These are phyloP conservation scores for Candida neerlandica DNA, from an alignment of 1,139 yeast genomes.

Conservation along the genomic window DNA sequence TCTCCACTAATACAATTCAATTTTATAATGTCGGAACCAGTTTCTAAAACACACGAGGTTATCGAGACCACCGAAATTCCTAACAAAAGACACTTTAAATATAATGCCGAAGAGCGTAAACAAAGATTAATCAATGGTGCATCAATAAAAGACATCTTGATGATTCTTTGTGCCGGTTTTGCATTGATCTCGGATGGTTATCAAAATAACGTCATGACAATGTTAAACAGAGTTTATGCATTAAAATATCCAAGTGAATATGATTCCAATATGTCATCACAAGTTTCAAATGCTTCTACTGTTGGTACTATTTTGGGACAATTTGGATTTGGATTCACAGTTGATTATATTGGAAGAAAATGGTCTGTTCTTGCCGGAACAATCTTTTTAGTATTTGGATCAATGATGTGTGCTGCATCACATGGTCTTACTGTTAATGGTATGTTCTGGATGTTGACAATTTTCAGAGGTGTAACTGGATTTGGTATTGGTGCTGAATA, in stretches of 20 bases:
- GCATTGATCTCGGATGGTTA: conserved; percentile 57
- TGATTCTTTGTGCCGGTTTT: conserved; percentile 49
- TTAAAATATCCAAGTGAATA: conserved; percentile 34
- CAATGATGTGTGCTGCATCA: conserved; percentile 52
- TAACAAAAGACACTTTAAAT: conserved; percentile 24
- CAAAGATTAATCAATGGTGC: conserved; percentile 34
- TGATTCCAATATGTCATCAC: conserved; percentile 41
- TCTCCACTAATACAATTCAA: too few relatives aligned
- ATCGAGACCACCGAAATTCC: conserved; percentile 11
- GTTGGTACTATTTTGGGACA: conserved; percentile 56
- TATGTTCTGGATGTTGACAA: conserved; percentile 71
- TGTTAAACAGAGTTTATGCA: conserved; percentile 44
- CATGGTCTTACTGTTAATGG: conserved; percentile 46
- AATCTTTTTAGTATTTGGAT: conserved; percentile 44
- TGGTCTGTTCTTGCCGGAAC: conserved; percentile 52
- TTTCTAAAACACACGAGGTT: conserved; percentile 8
- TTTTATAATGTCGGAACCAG: conserved; percentile 6
- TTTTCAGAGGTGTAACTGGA: conserved; percentile 69
- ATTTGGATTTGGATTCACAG: conserved; percentile 44
- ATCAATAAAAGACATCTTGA: conserved; percentile 32
- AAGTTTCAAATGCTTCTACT: conserved; percentile 52
- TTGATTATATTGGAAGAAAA: conserved; percentile 51
- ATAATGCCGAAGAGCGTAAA: conserved; percentile 37
- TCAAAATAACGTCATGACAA: conserved; percentile 53
- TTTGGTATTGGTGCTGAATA: conserved; percentile 81